phyloP scores from a whole-genome alignment of 768 basidiomycete species.

The Mrakia frigida region DNA sequence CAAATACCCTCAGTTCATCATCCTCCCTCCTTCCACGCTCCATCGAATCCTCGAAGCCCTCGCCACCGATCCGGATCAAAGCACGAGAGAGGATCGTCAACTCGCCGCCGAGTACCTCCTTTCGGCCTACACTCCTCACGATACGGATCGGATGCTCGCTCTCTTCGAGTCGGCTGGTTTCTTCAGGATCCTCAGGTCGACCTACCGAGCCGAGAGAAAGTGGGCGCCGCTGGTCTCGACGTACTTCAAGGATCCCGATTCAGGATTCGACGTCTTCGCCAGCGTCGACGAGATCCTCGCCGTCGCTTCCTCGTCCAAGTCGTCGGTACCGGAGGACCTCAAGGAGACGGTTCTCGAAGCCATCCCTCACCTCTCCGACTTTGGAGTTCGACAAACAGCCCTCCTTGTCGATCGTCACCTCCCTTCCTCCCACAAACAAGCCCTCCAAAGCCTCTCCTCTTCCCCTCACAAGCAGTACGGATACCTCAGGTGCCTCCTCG shows the following conservation, averaged over 20 bases:
- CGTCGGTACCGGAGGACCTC: slow-evolving; percentile 56
- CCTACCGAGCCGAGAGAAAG: slow-evolving; percentile 66
- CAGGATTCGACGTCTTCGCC: slow-evolving; percentile 56
- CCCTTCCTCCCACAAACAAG: slow-evolving; percentile 62
- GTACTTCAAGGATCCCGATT: slow-evolving; percentile 66
- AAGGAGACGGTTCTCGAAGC: slow-evolving; percentile 54
- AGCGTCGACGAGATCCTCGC: slow-evolving; percentile 60
- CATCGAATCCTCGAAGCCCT: slow-evolving; percentile 73
- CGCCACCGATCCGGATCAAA: slow-evolving; percentile 64
- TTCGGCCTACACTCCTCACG: slow-evolving; percentile 81
- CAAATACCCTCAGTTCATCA: slow-evolving; percentile 85
- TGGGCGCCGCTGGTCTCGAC: slow-evolving; percentile 72
- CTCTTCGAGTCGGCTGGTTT: slow-evolving; percentile 81
- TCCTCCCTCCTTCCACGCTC: slow-evolving; percentile 61
- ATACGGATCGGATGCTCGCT: slow-evolving; percentile 57
- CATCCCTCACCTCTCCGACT: slow-evolving; percentile 60
- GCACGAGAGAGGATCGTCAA: slow-evolving; percentile 87
- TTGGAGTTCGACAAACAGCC: slow-evolving; percentile 63
- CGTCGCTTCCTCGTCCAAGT: slow-evolving; percentile 44
- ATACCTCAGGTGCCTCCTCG: slow-evolving; percentile 72
- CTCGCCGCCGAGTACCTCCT: slow-evolving; percentile 89
- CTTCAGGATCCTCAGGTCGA: slow-evolving; percentile 77
- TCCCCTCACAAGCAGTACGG: slow-evolving; percentile 58
- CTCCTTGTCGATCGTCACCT: slow-evolving; percentile 62
- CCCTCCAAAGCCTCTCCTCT: slow-evolving; percentile 53